Conservation (phyloP, 257 asterid species). For the Nicotiana obtusifolia region DNA sequence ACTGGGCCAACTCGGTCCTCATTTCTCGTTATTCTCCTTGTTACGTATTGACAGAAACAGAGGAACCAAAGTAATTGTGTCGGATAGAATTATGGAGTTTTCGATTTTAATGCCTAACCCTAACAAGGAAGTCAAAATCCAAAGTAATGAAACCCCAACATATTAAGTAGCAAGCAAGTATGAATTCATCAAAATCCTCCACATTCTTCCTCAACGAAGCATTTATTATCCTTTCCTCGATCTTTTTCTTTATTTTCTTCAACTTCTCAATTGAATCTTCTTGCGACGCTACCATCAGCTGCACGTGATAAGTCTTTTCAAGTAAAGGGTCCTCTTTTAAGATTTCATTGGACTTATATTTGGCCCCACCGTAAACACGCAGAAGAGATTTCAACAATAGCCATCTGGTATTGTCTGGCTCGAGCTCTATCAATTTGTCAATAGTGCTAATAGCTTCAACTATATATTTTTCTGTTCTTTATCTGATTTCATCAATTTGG, state of each 20-base stretch:
- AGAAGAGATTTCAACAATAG: slow-evolving; percentile 4
- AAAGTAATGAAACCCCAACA: too few species aligned
- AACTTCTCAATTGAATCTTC: slow-evolving; percentile 45
- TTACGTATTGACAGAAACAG: too few species aligned
- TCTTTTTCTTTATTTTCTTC: slow-evolving; percentile 31
- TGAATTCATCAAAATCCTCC: slow-evolving; percentile 25
- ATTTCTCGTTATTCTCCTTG: too few species aligned
- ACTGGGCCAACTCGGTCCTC: too few species aligned
- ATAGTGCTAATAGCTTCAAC: too few species aligned
- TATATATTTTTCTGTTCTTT: too few species aligned
- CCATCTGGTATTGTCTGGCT: not conserved
- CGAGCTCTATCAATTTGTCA: slow-evolving; percentile 17
- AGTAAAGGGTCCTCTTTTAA: slow-evolving; percentile 52
- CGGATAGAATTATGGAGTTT: too few species aligned
- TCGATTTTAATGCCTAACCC: too few species aligned
- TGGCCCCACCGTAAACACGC: slow-evolving; percentile 46
- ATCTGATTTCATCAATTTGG: slow-evolving; percentile 34
- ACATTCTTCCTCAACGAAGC: slow-evolving; percentile 54
- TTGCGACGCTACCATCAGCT: slow-evolving; percentile 55
- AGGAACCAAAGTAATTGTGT: too few species aligned
- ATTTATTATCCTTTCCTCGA: slow-evolving; percentile 63
- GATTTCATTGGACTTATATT: slow-evolving; percentile 44
- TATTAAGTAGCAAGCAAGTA: too few species aligned
- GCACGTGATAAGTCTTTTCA: slow-evolving; percentile 76
- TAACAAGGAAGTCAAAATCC: too few species aligned